These are phyloP conservation scores for Corylus americana DNA, from an alignment of 306 rosid genomes.

Conservation along the genomic window DNA sequence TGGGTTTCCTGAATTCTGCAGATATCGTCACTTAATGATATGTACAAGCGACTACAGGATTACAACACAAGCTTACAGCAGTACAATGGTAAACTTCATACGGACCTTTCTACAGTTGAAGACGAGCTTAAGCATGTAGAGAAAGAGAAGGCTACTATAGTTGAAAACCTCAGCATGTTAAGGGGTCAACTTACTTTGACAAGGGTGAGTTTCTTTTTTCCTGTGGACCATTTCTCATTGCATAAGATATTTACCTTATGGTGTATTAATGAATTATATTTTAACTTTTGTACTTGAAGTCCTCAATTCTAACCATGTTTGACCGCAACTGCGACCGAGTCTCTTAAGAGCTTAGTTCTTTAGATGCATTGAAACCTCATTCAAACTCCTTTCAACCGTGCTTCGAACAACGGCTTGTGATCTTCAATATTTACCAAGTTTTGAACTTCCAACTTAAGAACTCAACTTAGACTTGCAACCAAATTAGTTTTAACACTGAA, in stretches of 20 bases:
- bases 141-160: constrained; percentile 78
- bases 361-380: too few relatives aligned
- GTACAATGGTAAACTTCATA: constrained; percentile 91
- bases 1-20: constrained; percentile 40
- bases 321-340: too few relatives aligned
- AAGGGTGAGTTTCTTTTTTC: constrained; percentile 58
- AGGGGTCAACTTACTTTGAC: constrained; percentile 84
- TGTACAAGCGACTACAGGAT: constrained; percentile 92
- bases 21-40: constrained; percentile 89
- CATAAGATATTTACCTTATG: neutral
- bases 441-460: too few relatives aligned
- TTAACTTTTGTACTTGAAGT: neutral
- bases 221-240: constrained; percentile 15
- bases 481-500: too few relatives aligned
- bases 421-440: too few relatives aligned
- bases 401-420: too few relatives aligned
- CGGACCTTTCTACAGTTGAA: constrained; percentile 86
- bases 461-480: too few relatives aligned
- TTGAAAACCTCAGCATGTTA: constrained; percentile 71
- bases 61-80: constrained; percentile 93
- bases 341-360: too few relatives aligned
- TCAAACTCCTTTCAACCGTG: too few relatives aligned
- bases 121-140: constrained; percentile 83
- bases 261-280: neutral
- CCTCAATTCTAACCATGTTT: too few relatives aligned